Conservation (phyloP, 1,284 basidiomycete genomes). For the Blastosporella zonata region DNA sequence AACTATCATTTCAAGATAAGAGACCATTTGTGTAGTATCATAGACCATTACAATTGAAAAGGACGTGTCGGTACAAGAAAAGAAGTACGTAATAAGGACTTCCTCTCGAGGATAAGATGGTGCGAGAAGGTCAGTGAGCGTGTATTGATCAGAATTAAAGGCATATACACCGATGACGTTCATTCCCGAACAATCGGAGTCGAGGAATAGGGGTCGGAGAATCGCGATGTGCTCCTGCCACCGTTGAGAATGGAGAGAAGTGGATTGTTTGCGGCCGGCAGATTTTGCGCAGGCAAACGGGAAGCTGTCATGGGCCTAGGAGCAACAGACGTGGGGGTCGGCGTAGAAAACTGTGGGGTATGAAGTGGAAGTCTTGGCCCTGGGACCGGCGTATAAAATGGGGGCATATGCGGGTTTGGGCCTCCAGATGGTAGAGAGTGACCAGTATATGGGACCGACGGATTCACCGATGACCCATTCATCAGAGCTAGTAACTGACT, state of each 20-base stretch:
- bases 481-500: constrained; percentile 47
- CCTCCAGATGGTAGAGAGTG: constrained; percentile 1
- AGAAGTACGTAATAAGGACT: background rate
- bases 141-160: no score
- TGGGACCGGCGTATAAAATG: background rate
- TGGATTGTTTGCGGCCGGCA: constrained; percentile 13
- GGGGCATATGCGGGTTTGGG: constrained; percentile 1
- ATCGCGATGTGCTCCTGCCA: constrained; percentile 11
- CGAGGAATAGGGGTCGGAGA: constrained; percentile 8
- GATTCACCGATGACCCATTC: constrained; percentile 22
- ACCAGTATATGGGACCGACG: background rate
- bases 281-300: constrained; percentile 3
- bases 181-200: constrained; percentile 1
- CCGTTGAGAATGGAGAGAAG: constrained; percentile 20
- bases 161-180: no score
- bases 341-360: background rate
- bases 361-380: constrained; percentile 1
- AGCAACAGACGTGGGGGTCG: background rate
- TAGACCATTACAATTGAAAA: constrained; percentile 1
- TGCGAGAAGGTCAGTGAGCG: no score
- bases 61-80: background rate
- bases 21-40: background rate
- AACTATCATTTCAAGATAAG: background rate
- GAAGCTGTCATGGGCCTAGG: background rate
- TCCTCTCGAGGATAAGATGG: no score